A percentile compares a stretch with the other conserved stretches of the same genome.
Evolutionary conservation across 805 yeast species (phyloP).

Genomic region (Cyberlindnera euphorbiae): DNA sequence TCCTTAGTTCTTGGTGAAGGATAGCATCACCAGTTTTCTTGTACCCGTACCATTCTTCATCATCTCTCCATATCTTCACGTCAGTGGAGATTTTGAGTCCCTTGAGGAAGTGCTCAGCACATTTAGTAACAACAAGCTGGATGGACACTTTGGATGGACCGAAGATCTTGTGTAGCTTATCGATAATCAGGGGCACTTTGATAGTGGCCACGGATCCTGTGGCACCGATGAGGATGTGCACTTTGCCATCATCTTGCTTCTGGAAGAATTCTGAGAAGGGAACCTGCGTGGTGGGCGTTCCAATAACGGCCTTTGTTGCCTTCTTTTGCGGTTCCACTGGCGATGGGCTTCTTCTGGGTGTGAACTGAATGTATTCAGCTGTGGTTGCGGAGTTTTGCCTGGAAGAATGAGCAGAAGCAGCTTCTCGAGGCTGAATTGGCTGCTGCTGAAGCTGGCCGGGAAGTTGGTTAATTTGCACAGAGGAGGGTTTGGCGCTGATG

Average conservation of each 20-base stretch:
- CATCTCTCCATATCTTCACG: constrained; percentile 82
- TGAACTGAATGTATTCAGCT: constrained; percentile 22
- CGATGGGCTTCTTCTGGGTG: constrained; percentile 15
- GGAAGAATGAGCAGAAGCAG: constrained; percentile 19
- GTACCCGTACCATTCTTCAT: constrained; percentile 63
- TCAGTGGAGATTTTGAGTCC: constrained; percentile 64
- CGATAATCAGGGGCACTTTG: constrained; percentile 85
- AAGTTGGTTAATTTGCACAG: constrained; percentile 27
- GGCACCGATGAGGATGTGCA: constrained; percentile 86
- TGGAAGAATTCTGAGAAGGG: constrained; percentile 72
- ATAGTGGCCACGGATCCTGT: constrained; percentile 97
- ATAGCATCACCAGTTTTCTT: constrained; percentile 65
- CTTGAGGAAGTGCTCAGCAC: constrained; percentile 65
- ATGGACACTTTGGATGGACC: constrained; percentile 71
- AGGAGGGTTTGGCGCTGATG: constrained; percentile 48
- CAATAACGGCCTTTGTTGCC: constrained; percentile 45
- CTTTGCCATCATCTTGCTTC: constrained; percentile 74
- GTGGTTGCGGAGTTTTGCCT: constrained; percentile 25
- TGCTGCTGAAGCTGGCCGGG: constrained; percentile 1
- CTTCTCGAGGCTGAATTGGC: constrained; percentile 9
- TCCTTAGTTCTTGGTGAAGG: constrained; percentile 69
- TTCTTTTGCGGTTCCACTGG: constrained; percentile 30
- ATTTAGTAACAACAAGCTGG: constrained; percentile 76
- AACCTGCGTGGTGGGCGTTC: constrained; percentile 58
- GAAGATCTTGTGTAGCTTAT: constrained; percentile 75